Percentiles rank a stretch among this genome's conserved stretches.
Evolutionary conservation across 192 early-diverging fungal species (phyloP).

Genomic region (Gamsiella multidivaricata): DNA sequence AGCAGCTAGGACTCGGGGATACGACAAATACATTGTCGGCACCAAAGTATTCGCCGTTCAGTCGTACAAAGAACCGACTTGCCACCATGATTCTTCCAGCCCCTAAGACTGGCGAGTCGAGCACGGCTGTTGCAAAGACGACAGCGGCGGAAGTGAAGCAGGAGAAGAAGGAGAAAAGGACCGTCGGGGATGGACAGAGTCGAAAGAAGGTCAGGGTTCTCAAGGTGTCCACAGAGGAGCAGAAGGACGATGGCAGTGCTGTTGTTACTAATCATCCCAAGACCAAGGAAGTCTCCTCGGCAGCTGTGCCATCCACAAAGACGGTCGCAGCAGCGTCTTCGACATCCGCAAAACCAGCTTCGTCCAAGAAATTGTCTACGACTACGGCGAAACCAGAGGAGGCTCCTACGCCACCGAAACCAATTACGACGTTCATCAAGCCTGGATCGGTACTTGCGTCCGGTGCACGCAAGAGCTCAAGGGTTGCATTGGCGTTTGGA

Average conservation of each 20-base stretch:
- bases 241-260: not conserved
- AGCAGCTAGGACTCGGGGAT: slow-evolving; percentile 59
- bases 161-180: slow-evolving; percentile 11
- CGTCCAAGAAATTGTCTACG: not conserved
- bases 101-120: not conserved
- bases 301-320: not conserved
- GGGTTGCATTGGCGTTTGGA: slow-evolving; percentile 59
- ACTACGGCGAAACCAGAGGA: not conserved
- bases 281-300: not conserved
- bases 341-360: slow-evolving; percentile 1
- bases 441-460: slow-evolving; percentile 39
- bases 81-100: not conserved
- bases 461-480: slow-evolving; percentile 52
- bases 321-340: not conserved
- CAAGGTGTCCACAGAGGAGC: not conserved
- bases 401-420: slow-evolving; percentile 24
- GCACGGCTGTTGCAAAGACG: not conserved
- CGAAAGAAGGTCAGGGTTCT: slow-evolving; percentile 22
- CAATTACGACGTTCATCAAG: slow-evolving; percentile 54
- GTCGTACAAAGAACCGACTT: slow-evolving; percentile 38
- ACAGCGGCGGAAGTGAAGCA: not conserved
- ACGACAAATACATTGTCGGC: slow-evolving; percentile 7
- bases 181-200: not conserved
- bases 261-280: not conserved
- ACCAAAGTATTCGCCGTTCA: slow-evolving; percentile 25